Conservation (phyloP, 257 asterid species). For the Solanum tarijense region DNA sequence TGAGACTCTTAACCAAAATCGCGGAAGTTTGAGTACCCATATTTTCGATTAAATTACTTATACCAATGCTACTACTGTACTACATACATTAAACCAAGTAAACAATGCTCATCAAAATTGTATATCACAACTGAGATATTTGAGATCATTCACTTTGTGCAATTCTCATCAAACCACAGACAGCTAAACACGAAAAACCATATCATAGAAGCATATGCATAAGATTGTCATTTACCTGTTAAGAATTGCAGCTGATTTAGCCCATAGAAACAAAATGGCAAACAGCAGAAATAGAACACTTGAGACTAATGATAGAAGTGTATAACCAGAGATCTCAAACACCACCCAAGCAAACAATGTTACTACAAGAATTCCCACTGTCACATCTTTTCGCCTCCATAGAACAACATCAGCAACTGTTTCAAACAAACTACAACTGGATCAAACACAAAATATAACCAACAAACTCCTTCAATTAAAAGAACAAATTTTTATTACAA, state of each 20-base stretch:
- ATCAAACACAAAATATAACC: background rate
- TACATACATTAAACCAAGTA: background rate
- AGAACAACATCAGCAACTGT: constrained; percentile 83
- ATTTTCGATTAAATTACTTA: background rate
- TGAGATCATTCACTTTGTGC: background rate
- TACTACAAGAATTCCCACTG: constrained; percentile 39
- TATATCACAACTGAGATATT: background rate
- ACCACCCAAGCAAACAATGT: constrained; percentile 67
- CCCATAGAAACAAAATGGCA: constrained; percentile 78
- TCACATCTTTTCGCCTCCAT: constrained; percentile 55
- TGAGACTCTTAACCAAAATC: background rate
- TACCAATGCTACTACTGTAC: background rate
- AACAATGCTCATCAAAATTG: background rate
- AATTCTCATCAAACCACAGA: background rate
- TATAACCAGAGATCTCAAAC: constrained; percentile 77
- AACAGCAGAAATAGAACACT: constrained; percentile 71
- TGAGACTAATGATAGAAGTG: constrained; percentile 53
- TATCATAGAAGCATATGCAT: background rate
- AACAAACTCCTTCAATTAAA: background rate
- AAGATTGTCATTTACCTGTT: constrained; percentile 41
- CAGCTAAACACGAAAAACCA: background rate
- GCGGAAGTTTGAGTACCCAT: background rate
- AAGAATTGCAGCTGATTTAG: constrained; percentile 77
- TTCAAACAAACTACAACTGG: constrained; percentile 3
- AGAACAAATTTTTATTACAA: background rate